Percentiles rank a stretch among this genome's conserved stretches.
Evolutionary conservation across 257 asterid species (phyloP).

Genomic region (Gynochthodes officinalis): DNA sequence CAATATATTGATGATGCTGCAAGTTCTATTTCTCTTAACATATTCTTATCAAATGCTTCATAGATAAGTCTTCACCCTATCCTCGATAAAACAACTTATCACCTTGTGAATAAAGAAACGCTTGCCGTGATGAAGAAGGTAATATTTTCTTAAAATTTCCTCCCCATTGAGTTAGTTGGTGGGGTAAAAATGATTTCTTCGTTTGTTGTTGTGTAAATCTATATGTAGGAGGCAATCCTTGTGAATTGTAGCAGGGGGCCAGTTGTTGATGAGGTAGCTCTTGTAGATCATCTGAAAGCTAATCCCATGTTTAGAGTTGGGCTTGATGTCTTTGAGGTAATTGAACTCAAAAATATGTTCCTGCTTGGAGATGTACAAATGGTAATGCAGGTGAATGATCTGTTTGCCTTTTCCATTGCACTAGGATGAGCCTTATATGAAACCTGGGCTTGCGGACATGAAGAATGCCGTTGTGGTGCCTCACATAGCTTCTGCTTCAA

Average conservation of each 20-base stretch:
- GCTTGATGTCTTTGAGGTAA: conserved; percentile 98
- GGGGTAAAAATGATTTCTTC: background rate
- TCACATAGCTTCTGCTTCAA: conserved; percentile 97
- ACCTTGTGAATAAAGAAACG: conserved; percentile 85
- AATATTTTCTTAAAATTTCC: conserved; percentile 5
- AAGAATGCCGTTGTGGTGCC: conserved; percentile 90
- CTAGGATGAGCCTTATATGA: conserved; percentile 95
- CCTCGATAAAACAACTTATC: conserved; percentile 91
- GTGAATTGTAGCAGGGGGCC: conserved; percentile 98
- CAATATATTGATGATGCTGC: background rate
- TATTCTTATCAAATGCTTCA: conserved; percentile 10
- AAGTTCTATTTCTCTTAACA: background rate
- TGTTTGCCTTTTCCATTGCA: conserved; percentile 1
- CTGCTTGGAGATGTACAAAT: background rate
- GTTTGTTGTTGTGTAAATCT: background rate
- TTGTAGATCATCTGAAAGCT: conserved; percentile 78
- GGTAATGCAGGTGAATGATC: background rate
- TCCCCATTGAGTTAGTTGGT: background rate
- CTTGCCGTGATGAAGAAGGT: conserved; percentile 96
- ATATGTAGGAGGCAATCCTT: conserved; percentile 76
- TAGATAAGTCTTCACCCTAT: conserved; percentile 96
- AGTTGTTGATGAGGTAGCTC: conserved; percentile 91
- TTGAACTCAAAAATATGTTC: background rate
- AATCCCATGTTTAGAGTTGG: conserved; percentile 99
- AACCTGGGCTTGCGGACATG: conserved; percentile 87